These are phyloP conservation scores for Takashimella tepidaria DNA, from an alignment of 1,284 basidiomycete species.

Conservation along the genomic window DNA sequence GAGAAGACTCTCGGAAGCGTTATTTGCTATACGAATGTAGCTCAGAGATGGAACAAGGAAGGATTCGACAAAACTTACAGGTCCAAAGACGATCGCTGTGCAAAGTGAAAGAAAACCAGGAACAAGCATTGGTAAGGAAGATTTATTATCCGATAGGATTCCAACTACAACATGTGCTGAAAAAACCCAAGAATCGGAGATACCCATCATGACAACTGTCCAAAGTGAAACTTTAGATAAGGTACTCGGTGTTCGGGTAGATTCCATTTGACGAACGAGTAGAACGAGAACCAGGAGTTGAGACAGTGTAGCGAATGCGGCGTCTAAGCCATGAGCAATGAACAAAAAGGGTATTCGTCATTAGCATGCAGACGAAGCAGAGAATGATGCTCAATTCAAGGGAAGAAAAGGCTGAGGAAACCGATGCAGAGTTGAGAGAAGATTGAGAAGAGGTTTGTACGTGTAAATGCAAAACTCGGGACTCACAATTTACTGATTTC, in stretches of 20 bases:
- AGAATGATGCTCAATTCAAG: too few species aligned
- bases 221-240: constrained; percentile 72
- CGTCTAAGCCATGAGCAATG: constrained; percentile 54
- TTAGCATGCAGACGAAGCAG: too few species aligned
- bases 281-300: constrained; percentile 65
- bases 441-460: not conserved
- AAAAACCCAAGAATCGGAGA: constrained; percentile 74
- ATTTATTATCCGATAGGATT: constrained; percentile 69
- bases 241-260: constrained; percentile 69
- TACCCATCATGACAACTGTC: constrained; percentile 69
- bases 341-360: too few species aligned
- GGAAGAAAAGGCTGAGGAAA: too few species aligned
- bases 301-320: constrained; percentile 60
- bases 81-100: constrained; percentile 46
- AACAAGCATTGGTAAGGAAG: constrained; percentile 69
- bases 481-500: constrained; percentile 73
- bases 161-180: constrained; percentile 79
- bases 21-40: too few species aligned
- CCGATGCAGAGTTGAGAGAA: constrained; percentile 1
- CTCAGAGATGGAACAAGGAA: too few species aligned
- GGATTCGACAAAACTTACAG: too few species aligned
- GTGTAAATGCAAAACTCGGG: too few species aligned
- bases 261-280: constrained; percentile 65
- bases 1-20: too few species aligned
- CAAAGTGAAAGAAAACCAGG: constrained; percentile 64